A percentile compares a stretch with the other conserved stretches of the same genome.
phyloP scores from a whole-genome alignment of 768 basidiomycete species.

The Saitozyma sp. region DNA sequence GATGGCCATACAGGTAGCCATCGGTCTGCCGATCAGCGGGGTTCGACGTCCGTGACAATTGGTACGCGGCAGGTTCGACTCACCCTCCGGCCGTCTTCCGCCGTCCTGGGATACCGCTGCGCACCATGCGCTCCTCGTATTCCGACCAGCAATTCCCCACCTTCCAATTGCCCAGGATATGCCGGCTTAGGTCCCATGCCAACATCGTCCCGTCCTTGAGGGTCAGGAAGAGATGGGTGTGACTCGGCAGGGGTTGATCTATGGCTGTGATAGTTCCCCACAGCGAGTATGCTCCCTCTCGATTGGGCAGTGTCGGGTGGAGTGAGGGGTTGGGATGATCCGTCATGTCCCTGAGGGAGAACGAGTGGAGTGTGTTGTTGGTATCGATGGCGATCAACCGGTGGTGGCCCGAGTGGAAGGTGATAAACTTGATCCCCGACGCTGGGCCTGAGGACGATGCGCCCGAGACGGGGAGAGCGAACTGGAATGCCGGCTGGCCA shows the following conservation, averaged over 20 bases:
- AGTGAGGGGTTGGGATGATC: slow-evolving; percentile 36
- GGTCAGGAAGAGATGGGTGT: slow-evolving; percentile 58
- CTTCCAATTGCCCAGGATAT: slow-evolving; percentile 65
- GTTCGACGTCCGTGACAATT: background rate
- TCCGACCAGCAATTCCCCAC: slow-evolving; percentile 75
- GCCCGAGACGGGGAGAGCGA: slow-evolving; percentile 38
- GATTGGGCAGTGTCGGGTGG: slow-evolving; percentile 36
- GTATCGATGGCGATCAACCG: slow-evolving; percentile 35
- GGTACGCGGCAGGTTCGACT: slow-evolving; percentile 10
- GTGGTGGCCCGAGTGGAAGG: slow-evolving; percentile 38
- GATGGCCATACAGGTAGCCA: slow-evolving; percentile 63
- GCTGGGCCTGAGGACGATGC: slow-evolving; percentile 16
- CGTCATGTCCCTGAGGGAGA: slow-evolving; percentile 28
- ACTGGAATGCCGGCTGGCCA: slow-evolving; percentile 66
- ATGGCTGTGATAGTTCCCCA: slow-evolving; percentile 42
- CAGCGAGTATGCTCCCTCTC: slow-evolving; percentile 35
- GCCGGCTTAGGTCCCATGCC: slow-evolving; percentile 73
- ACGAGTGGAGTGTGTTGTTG: slow-evolving; percentile 37
- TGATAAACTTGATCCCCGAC: slow-evolving; percentile 22
- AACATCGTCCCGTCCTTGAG: slow-evolving; percentile 64
- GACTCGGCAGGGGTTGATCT: slow-evolving; percentile 41
- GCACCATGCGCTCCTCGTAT: slow-evolving; percentile 64
- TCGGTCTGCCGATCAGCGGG: slow-evolving; percentile 52
- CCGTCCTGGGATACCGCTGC: slow-evolving; percentile 52
- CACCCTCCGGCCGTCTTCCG: slow-evolving; percentile 43